Base-by-base conservation (phyloP, 805 yeast species). In the Monosporozyma yasuniensis region DNA sequence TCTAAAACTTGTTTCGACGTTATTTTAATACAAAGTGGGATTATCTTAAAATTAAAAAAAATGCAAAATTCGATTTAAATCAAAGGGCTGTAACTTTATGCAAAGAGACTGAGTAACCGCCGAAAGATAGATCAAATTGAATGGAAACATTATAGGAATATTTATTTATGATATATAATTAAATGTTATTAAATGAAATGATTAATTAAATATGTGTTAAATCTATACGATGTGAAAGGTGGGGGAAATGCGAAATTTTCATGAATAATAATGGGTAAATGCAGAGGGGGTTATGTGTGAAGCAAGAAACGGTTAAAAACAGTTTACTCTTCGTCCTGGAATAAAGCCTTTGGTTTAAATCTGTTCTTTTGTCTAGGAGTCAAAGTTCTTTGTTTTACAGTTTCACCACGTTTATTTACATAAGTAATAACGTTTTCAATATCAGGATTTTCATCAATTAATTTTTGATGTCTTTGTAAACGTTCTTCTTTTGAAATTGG, bases 381-480 rank as follows among this genome's bases (percentile, higher is more conserved):
- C 23, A 64, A 44, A 34, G 48, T 48, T 47, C 65, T 57, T 19
- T 58, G 52, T 16, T 62, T 55, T n/a, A 59, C 64, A 9, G 52
- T 49, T 37, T 66, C 61, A 7, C 73, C 72, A 42, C 56, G 61
- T 52, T 65, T 70, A 51, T 69, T 64, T 3, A 69, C 54, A 55
- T 62, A 59, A n/a, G 65, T 63, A 30, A 60, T 57, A 37, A 57
- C 56, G 43, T 49, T 54, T 51, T 56, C 61, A 16, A 58, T 54
- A 50, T 52, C 55, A 18, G 60, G 61, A 42, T 59, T 50, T 38
- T 56, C 55, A 12, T 47, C 48, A 11, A 60, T 19, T 28, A 61
- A 47, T 19, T 52, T 47, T 23, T 47, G 22, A 16, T 50, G 51
- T 32, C 64, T 55, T 28, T 42, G 37, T 16, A 38, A 16, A 28